Evolutionary conservation across 805 yeast species (phyloP).

Genomic region (Hanseniaspora hatyaiensis): DNA sequence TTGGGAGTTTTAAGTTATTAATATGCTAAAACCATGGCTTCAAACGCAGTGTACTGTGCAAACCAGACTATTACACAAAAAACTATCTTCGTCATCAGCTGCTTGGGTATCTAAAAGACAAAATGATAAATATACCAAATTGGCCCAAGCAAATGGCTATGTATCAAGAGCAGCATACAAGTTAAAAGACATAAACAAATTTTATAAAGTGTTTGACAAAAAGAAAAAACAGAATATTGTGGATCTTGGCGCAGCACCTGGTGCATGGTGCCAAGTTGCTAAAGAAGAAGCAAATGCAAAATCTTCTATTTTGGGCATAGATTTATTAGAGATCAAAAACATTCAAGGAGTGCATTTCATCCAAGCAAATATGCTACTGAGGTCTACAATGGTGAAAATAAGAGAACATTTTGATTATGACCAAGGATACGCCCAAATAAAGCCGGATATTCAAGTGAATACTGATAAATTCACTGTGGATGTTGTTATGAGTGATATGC

Average conservation of each 20-base stretch:
- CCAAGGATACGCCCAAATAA: too few relatives aligned
- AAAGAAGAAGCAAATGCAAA: slow-evolving; percentile 37
- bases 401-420: slow-evolving; percentile 37
- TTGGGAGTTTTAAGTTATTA: too few relatives aligned
- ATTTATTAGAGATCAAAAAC: slow-evolving; percentile 65
- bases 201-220: slow-evolving; percentile 45
- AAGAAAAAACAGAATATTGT: slow-evolving; percentile 44
- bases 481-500: slow-evolving; percentile 70
- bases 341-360: slow-evolving; percentile 68
- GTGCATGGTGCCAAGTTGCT: slow-evolving; percentile 89
- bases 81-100: slow-evolving; percentile 36
- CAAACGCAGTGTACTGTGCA: not conserved
- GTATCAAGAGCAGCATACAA: slow-evolving; percentile 89
- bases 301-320: slow-evolving; percentile 67
- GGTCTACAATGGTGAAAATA: slow-evolving; percentile 47
- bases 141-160: slow-evolving; percentile 51
- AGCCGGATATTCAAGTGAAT: too few relatives aligned
- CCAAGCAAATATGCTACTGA: slow-evolving; percentile 78
- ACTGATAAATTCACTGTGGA: slow-evolving; percentile 38
- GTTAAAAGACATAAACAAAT: slow-evolving; percentile 59
- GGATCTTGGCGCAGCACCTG: slow-evolving; percentile 89
- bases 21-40: not conserved
- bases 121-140: slow-evolving; percentile 51
- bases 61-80: not conserved
- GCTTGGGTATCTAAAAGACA: slow-evolving; percentile 68